Base-by-base conservation (phyloP, 108 stramenopile genomes). In the Schizochytrium sp. region DNA sequence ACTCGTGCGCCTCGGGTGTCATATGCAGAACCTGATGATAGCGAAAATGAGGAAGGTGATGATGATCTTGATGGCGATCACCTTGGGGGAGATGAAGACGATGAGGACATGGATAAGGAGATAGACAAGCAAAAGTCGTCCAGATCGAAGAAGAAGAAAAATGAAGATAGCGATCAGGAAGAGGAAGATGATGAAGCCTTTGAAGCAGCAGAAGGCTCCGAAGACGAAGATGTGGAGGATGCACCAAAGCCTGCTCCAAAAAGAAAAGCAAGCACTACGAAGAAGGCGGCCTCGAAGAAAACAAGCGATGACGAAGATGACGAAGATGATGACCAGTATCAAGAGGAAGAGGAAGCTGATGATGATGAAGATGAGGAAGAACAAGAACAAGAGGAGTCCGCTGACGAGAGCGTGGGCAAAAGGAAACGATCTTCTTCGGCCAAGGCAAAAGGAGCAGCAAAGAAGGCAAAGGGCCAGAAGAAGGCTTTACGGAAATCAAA, bases 1-100 rank as follows among this genome's bases (percentile, higher is more conserved):
- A 69, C 42, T 15, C 64, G 64, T 44, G 64, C 64, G 64, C 64
- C 64, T 38, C 64, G 64, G 10, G 64, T 44, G 10, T 7, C 64
- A 44, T 44, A 44, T 44, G 44, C 44, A 8, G 64, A 69, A 44
- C 44, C 64, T 38, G 64, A 69, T 69, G 64, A 69, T 44, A 69
- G 64, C 64, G 64, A 69, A 2, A 44, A 38, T n/a, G 59, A 60
- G 1, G 59, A 60, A n/a, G 19, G 28, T 38, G 64, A 69, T 44
- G 64, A 69, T 44, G 64, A 69, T 44, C 4, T 42, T n/a, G 61
- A 10, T 4, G 64, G 44, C 7, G 64, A 69, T 44, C 42, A 69
- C 5, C 42, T 15, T 10, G 64, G 7, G 15, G 64, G 7, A 38
- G 64, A 69, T 44, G 64, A 69, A 7, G 64, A 69, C 59, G 59